Percentiles rank a stretch among this genome's conserved stretches.
Evolutionary conservation across 148 eudicot genomes (phyloP).

Genomic region (Diospyros kaki): DNA sequence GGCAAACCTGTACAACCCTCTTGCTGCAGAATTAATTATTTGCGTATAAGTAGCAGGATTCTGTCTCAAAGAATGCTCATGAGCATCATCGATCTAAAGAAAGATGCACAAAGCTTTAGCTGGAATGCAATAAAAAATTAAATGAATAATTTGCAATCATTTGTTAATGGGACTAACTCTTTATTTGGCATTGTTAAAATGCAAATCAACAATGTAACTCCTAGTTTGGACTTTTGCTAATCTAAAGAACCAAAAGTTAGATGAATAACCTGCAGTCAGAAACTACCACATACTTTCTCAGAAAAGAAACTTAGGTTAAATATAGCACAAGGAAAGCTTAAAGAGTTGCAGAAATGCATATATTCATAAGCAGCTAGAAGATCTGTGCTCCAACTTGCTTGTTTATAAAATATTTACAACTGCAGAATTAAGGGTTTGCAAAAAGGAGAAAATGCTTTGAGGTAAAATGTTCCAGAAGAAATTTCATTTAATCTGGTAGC

Average conservation of each 20-base stretch:
- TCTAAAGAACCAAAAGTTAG: not conserved
- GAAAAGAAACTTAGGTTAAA: not conserved
- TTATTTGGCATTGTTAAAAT: not conserved
- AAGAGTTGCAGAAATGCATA: not conserved
- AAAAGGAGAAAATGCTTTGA: constrained; percentile 1
- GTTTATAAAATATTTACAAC: not conserved
- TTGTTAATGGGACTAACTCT: not conserved
- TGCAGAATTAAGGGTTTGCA: constrained; percentile 6
- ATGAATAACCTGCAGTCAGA: not conserved
- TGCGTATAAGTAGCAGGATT: constrained; percentile 59
- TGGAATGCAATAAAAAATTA: not conserved
- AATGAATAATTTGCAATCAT: not conserved
- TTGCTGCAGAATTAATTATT: constrained; percentile 51
- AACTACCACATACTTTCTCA: not conserved
- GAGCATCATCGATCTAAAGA: constrained; percentile 60
- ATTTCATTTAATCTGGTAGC: too few relatives aligned
- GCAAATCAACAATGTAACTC: not conserved
- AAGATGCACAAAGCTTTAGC: constrained; percentile 1
- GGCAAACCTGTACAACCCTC: constrained; percentile 80
- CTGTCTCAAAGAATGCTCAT: constrained; percentile 53
- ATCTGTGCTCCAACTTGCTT: not conserved
- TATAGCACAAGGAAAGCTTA: not conserved
- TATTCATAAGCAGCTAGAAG: not conserved
- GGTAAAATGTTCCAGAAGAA: not conserved
- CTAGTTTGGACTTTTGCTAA: not conserved